Evolutionary conservation across 495 filamentous ascomycete species (phyloP).

Genomic region (Daldinia childiae): DNA sequence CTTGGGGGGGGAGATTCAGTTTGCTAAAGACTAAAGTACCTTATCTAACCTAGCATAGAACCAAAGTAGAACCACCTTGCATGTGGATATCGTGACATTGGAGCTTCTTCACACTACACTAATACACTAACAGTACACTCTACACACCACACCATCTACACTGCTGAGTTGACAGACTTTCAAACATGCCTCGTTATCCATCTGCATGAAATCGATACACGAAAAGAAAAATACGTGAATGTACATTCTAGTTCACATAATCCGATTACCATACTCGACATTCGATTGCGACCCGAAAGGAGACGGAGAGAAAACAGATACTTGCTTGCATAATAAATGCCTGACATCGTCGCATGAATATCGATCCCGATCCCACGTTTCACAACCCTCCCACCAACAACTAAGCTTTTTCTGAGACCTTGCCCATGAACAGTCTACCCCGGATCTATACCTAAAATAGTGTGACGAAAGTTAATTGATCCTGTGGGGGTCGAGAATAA

Average conservation of each 20-base stretch:
- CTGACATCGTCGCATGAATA: conserved; percentile 32
- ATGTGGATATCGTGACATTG: conserved; percentile 17
- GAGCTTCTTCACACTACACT: not conserved
- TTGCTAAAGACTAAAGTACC: too few relatives aligned
- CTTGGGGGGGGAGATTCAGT: not conserved
- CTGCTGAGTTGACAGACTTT: not conserved
- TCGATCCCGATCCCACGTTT: conserved; percentile 40
- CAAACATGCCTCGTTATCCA: not conserved
- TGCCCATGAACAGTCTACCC: conserved; percentile 31
- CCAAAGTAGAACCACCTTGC: not conserved
- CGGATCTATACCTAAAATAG: conserved; percentile 27
- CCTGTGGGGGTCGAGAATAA: conserved; percentile 17
- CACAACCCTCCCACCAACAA: conserved; percentile 34
- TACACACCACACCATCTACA: not conserved
- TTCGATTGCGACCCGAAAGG: not conserved
- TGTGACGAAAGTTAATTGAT: conserved; percentile 24
- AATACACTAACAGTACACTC: not conserved
- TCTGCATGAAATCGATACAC: conserved; percentile 6
- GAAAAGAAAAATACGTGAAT: not conserved
- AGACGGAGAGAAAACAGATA: not conserved
- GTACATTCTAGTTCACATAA: too few relatives aligned
- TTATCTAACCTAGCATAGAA: conserved; percentile 1
- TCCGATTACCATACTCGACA: not conserved
- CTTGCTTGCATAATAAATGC: conserved; percentile 14
- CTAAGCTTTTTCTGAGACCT: conserved; percentile 26